Percentiles rank a stretch among this genome's conserved stretches.
These are phyloP conservation scores for Brassica hybrid DNA, from an alignment of 441 rosid species.

Conservation along the genomic window DNA sequence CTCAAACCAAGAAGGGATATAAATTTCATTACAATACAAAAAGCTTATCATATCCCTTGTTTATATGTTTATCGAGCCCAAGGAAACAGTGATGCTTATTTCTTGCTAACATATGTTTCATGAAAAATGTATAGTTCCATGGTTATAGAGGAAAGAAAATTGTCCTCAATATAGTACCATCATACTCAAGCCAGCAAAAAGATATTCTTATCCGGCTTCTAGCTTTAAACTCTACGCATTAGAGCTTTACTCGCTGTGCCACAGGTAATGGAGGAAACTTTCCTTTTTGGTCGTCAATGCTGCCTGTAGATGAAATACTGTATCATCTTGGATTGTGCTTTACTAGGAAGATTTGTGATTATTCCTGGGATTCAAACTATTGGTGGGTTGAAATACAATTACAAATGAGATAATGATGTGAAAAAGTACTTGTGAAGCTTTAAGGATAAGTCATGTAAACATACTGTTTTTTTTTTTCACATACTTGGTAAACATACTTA, in stretches of 20 bases:
- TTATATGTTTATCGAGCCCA: constrained; percentile 41
- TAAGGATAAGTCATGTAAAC: background rate
- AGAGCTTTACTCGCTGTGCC: background rate
- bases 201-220: background rate
- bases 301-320: constrained; percentile 28
- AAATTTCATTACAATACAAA: constrained; percentile 11
- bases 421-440: background rate
- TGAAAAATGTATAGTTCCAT: constrained; percentile 73
- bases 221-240: background rate
- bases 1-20: constrained; percentile 28
- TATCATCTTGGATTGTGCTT: constrained; percentile 41
- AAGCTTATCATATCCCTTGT: background rate
- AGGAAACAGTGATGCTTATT: constrained; percentile 66
- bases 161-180: constrained; percentile 72
- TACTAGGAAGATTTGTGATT: constrained; percentile 32
- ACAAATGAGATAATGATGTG: background rate
- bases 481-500: too few species aligned
- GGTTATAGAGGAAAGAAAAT: constrained; percentile 63
- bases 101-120: constrained; percentile 93
- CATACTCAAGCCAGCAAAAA: constrained; percentile 41
- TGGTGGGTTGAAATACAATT: background rate
- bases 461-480: too few species aligned
- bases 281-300: background rate
- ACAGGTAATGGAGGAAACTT: background rate
- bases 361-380: constrained; percentile 1